Evolutionary conservation across 2,329 filamentous ascomycete genomes (phyloP).

Genomic region (Colletotrichum godetiae): DNA sequence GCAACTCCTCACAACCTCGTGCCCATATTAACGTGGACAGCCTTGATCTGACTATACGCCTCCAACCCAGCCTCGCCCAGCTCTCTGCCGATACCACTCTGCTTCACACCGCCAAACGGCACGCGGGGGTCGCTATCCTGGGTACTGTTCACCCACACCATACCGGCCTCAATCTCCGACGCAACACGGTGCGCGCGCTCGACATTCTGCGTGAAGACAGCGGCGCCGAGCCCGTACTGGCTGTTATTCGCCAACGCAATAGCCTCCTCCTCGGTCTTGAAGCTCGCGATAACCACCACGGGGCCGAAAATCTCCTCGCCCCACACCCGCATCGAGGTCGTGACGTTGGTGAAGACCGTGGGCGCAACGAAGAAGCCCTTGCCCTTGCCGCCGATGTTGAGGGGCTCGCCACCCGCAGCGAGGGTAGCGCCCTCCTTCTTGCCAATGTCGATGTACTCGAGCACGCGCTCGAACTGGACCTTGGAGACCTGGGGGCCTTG

Average conservation of each 20-base stretch:
- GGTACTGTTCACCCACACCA: conserved; percentile 64
- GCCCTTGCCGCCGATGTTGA: conserved; percentile 47
- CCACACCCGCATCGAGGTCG: conserved; percentile 54
- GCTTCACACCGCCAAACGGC: conserved; percentile 60
- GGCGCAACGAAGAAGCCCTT: conserved; percentile 58
- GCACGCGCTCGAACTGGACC: conserved; percentile 75
- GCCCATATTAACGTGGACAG: conserved; percentile 56
- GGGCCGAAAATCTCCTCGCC: conserved; percentile 61
- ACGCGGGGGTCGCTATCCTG: conserved; percentile 57
- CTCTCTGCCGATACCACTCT: conserved; percentile 60
- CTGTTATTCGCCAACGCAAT: conserved; percentile 61
- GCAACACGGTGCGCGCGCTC: conserved; percentile 59
- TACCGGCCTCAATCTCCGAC: conserved; percentile 70
- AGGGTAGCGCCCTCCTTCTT: conserved; percentile 77
- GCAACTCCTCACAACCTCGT: neutral
- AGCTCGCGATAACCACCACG: conserved; percentile 54
- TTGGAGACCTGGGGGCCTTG: conserved; percentile 82
- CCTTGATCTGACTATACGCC: conserved; percentile 57
- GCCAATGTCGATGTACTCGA: conserved; percentile 76
- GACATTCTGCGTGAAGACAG: conserved; percentile 71
- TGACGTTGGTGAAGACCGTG: conserved; percentile 57
- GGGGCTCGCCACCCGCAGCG: conserved; percentile 65
- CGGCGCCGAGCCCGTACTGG: conserved; percentile 70
- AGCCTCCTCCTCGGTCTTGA: conserved; percentile 56
- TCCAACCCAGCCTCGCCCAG: conserved; percentile 57